phyloP scores from a whole-genome alignment of 352 stramenopile species.

The Phytophthora tentaculata region DNA sequence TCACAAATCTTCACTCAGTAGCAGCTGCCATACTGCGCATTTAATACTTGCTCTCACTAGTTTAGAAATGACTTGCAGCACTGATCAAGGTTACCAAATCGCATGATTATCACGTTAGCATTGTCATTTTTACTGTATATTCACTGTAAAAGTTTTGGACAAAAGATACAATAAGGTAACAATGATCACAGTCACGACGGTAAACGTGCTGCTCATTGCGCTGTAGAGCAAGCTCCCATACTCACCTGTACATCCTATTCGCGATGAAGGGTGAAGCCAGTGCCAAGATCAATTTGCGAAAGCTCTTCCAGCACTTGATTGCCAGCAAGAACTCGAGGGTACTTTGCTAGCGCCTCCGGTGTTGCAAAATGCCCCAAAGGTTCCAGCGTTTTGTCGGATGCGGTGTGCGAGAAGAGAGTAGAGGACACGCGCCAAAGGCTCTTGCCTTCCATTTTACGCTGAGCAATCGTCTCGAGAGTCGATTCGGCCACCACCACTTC shows the following conservation, averaged over 20 bases:
- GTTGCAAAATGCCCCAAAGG: slow-evolving; percentile 86
- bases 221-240: neutral
- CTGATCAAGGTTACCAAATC: too few species aligned
- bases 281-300: slow-evolving; percentile 84
- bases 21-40: too few species aligned
- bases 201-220: too few species aligned
- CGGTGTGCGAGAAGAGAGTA: slow-evolving; percentile 93
- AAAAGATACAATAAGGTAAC: too few species aligned
- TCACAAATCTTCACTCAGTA: too few species aligned
- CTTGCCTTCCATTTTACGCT: slow-evolving; percentile 70
- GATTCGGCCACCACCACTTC: slow-evolving; percentile 88
- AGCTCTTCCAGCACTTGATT: slow-evolving; percentile 91
- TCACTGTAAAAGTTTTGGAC: too few species aligned
- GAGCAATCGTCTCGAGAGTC: slow-evolving; percentile 78
- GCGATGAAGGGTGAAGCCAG: slow-evolving; percentile 73
- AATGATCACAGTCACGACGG: too few species aligned
- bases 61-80: too few species aligned
- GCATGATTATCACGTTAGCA: too few species aligned
- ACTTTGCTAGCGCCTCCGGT: slow-evolving; percentile 62
- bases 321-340: slow-evolving; percentile 85
- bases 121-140: too few species aligned
- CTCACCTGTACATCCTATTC: slow-evolving; percentile 38
- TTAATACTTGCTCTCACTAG: too few species aligned
- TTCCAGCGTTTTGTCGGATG: slow-evolving; percentile 87
- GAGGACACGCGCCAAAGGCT: slow-evolving; percentile 92